Base-by-base conservation (phyloP, 1,284 basidiomycete species). In the Moesziomyces aphidis region DNA sequence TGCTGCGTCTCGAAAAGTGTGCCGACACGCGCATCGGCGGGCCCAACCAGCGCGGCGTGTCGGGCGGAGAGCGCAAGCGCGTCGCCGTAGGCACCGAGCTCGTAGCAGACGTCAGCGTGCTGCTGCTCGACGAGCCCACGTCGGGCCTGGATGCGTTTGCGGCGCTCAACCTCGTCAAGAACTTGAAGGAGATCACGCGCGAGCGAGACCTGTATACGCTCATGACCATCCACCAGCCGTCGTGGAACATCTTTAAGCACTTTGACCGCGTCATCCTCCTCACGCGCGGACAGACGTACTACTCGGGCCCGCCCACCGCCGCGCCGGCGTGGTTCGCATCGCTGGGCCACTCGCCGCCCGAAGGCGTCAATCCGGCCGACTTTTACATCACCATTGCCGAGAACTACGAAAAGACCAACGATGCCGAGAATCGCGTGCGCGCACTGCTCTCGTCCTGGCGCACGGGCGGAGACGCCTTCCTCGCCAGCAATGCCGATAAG, bases 171-270 rank as follows among this genome's bases (percentile, higher is more conserved):
- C 49, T 78, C 19, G 70, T 76, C 56, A 74, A 76, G 50, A 69
- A 76, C 44, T 34, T 79, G 21, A 64, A 72, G 28, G 63, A 66
- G 43, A 72, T 72, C 52, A 66, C 69, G 0, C 59, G 69, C 47
- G 48, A 72, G n/a, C 48, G 69, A 17, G 59, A 72, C 15, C 60
- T 72, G 10, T 66, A 66, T 23, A 72, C 69, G 36, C 55, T 80
- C 43, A 64, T 77, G 61, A 78, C 78, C 13, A 62, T 80, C 26
- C 78, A 80, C 56, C 78, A 80, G 48, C 78, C 78, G 5, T 75
- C 71, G 46, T 78, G 72, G 57, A 60, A 75, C 53, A 76, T 80
- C 50, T 80, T 77, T 45, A 58, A 73, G 48, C 58, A 66, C 22
- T 73, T 77, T 49, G 75, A 78, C 47, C 59, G 59, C 21, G 64